Percentiles rank a stretch among this genome's conserved stretches.
These are phyloP conservation scores for Cichorium intybus DNA, from an alignment of 140 eudicot species.

Conservation along the genomic window DNA sequence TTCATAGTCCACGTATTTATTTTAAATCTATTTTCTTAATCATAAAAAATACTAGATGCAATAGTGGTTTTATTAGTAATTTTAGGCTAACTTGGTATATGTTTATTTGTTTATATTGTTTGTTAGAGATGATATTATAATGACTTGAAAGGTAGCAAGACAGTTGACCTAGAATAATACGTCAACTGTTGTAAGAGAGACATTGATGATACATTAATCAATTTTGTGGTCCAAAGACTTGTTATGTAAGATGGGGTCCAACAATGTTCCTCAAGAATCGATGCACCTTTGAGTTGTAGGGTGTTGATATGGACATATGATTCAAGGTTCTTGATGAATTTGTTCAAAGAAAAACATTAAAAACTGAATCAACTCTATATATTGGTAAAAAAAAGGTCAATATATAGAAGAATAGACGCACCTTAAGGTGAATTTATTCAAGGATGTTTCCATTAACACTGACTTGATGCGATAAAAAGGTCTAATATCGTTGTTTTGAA, in stretches of 20 bases:
- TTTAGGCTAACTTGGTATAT: neutral
- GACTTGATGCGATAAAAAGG: no score
- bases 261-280: no score
- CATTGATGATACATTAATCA: neutral
- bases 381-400: neutral
- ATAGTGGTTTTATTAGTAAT: neutral
- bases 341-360: no score
- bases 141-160: no score
- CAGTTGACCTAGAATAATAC: neutral
- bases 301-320: neutral
- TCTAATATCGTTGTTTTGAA: no score
- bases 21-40: neutral
- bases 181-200: neutral
- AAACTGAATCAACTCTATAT: neutral
- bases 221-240: neutral
- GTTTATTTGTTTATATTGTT: conserved; percentile 1
- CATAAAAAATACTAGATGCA: neutral
- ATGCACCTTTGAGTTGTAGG: neutral
- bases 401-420: neutral
- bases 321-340: neutral
- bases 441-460: neutral
- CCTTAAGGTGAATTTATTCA: neutral
- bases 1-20: neutral
- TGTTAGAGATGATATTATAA: neutral
- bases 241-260: no score